Evolutionary conservation across 257 asterid genomes (phyloP), one percentile per base, ranked within the genome.

Genomic region (Phtheirospermum japonicum): DNA sequence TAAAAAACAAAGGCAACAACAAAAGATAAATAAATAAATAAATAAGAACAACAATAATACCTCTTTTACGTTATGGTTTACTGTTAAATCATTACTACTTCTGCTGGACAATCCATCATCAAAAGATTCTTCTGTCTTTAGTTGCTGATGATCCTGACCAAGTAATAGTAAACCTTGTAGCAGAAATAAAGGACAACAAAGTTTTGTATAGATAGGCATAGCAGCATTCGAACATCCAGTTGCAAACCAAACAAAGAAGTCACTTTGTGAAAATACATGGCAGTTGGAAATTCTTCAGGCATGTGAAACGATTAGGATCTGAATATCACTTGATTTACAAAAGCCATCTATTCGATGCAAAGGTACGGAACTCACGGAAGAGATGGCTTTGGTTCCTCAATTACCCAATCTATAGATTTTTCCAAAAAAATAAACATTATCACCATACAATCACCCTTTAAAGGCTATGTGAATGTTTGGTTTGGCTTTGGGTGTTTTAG

Each of bases 61-160:
- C 78, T 77, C 71, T 46, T 46, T 64, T 17, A 59, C 58, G 26
- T 10, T 73, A 67, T n/a, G 61, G 60, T 63, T 67, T 70, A 63
- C 77, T 42, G 77, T 57, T 51, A 56, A 58, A 59, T 56, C 75
- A 43, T 66, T 55, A 64, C 14, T 42, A 58, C 56, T 17, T 19
- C 49, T 68, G 39, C 59, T 11, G 54, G 60, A 65, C 16, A 71
- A 58, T 58, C 33, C 72, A 69, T 69, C 71, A 39, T 73, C 70
- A 43, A 57, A 63, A 65, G 46, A n/a, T 60, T 82, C 86, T 37
- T 82, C 86, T 37, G 65, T 28, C 68, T 78, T 78, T 46, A 71
- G 83, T 60, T 49, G 70, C 54, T 65, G 77, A 64, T 50, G 72
- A 42, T 57, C 79, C 83, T 77, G 74, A 54, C 71, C 57, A 31